These are phyloP conservation scores for Fusarium sacchari DNA, from an alignment of 2,329 filamentous ascomycete species.

Conservation along the genomic window DNA sequence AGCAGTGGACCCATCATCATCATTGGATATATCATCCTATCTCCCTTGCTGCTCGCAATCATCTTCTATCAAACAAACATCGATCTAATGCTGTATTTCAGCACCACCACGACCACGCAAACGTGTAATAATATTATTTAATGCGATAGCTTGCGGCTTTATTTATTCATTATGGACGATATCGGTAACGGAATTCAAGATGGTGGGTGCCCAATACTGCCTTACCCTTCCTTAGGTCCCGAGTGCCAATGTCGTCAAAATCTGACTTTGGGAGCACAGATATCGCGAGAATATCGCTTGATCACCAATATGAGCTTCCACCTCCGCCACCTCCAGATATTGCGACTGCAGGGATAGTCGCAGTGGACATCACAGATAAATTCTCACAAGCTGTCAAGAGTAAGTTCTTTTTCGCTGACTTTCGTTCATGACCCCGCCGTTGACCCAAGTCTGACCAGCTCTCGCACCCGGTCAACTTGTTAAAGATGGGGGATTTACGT, in stretches of 20 bases:
- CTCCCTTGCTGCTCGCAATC: conserved; percentile 27
- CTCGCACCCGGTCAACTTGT: conserved; percentile 83
- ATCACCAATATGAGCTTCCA: conserved; percentile 45
- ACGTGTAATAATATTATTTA: conserved; percentile 7
- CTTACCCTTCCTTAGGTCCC: neutral
- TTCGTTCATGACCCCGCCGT: conserved; percentile 18
- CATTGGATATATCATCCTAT: conserved; percentile 9
- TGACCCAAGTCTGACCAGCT: conserved; percentile 59
- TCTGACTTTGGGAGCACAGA: conserved; percentile 48
- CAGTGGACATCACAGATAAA: conserved; percentile 67
- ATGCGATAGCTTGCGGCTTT: conserved; percentile 23
- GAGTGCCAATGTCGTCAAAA: conserved; percentile 24
- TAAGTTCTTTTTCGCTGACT: conserved; percentile 47
- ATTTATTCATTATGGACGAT: conserved; percentile 47
- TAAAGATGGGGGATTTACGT: conserved; percentile 92
- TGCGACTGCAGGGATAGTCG: conserved; percentile 60
- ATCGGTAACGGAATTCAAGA: conserved; percentile 49
- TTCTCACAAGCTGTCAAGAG: conserved; percentile 65
- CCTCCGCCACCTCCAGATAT: conserved; percentile 53
- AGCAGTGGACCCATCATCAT: conserved; percentile 27
- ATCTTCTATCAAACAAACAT: conserved; percentile 17
- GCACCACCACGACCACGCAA: neutral
- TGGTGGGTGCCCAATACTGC: conserved; percentile 43
- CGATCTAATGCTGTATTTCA: conserved; percentile 20
- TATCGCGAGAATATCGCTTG: conserved; percentile 55